Evolutionary conservation across 2,329 filamentous ascomycete genomes (phyloP), one percentile per base, ranked within the genome.

Genomic region (Colletotrichum chlorophyti): DNA sequence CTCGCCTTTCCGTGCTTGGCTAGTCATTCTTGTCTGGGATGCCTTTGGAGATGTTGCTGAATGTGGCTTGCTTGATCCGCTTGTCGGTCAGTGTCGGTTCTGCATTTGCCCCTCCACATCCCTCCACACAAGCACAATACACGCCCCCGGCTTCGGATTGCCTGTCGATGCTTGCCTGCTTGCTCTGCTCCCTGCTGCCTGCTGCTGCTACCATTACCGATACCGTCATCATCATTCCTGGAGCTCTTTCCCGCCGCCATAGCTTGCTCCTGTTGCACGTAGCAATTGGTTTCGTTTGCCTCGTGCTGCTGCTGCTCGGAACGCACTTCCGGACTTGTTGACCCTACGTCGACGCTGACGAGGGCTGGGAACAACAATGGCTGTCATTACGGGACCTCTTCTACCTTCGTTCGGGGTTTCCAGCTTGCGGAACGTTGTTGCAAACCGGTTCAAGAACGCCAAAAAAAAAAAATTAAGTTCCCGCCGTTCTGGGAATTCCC

Each of bases 371-470:
- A 34, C 38, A 53, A 21, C 23, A n/a, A n/a, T n/a, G n/a, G n/a
- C n/a, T n/a, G n/a, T n/a, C n/a, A n/a, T n/a, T n/a, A n/a, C n/a
- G n/a, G n/a, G n/a, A n/a, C n/a, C n/a, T n/a, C n/a, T n/a, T n/a
- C n/a, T n/a, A n/a, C n/a, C n/a, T n/a, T 34, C 17, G 12, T 19
- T 21, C 17, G 10, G 15, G 21, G 35, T 15, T 12, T 23, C n/a
- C 19, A 17, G n/a, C n/a, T n/a, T 43, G 14, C 43, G 23, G 26
- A 15, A 19, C 34, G 51, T 32, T 32, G 43, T 59, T 34, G 34
- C 41, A 58, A 19, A 24, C 38, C 38, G 52, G 57, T 40, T 55
- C 51, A 21, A 49, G 43, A 57, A n/a, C n/a, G n/a, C n/a, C n/a
- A n/a, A n/a, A n/a, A n/a, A n/a, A n/a, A n/a, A n/a, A n/a, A n/a